A percentile compares a stretch with the other conserved stretches of the same genome.
These are phyloP conservation scores for Saccharum hybrid DNA, from an alignment of 202 grass and related monocot species.

Conservation along the genomic window DNA sequence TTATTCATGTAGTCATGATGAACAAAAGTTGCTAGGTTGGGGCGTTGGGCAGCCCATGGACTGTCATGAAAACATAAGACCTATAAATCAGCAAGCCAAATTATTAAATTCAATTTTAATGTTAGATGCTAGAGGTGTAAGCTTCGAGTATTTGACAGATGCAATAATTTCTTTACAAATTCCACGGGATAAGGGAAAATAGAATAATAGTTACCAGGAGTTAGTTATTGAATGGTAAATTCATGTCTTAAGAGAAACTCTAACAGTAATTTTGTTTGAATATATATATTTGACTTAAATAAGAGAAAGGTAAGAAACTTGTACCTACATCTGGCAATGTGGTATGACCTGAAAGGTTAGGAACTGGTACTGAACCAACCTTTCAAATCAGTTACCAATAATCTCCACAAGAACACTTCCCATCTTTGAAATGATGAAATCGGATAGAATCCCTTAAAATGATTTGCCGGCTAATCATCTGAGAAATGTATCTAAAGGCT, in stretches of 20 bases:
- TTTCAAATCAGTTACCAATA: conserved; percentile 75
- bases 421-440: conserved; percentile 95
- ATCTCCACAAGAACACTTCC: conserved; percentile 95
- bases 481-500: conserved; percentile 93
- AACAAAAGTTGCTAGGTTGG: conserved; percentile 30
- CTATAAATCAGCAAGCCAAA: conserved; percentile 5
- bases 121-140: neutral
- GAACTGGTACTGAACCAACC: conserved; percentile 11
- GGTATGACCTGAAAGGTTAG: conserved; percentile 13
- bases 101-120: conserved; percentile 14
- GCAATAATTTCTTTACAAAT: no score
- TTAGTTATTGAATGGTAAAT: no score
- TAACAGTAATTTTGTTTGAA: neutral
- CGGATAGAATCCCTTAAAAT: conserved; percentile 92
- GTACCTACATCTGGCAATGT: conserved; percentile 24
- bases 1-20: neutral
- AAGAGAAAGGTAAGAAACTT: conserved; percentile 33
- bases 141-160: conserved; percentile 19
- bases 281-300: conserved; percentile 23
- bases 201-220: no score
- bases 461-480: conserved; percentile 72
- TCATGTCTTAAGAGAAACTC: no score
- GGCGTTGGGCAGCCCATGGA: neutral
- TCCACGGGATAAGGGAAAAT: no score
- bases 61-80: conserved; percentile 7